These are phyloP conservation scores for Nephelium lappaceum DNA, from an alignment of 345 rosid species.

Conservation along the genomic window DNA sequence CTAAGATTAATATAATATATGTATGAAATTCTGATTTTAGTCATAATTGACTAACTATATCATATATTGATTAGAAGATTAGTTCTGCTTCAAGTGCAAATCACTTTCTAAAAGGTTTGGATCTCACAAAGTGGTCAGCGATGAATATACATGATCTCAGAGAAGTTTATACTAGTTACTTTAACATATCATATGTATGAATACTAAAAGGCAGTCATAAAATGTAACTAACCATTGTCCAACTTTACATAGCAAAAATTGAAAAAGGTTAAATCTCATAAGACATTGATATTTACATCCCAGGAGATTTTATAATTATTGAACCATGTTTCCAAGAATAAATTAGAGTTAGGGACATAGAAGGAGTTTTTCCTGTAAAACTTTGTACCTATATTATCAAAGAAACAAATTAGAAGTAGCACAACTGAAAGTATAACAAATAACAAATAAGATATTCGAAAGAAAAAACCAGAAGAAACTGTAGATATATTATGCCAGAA, in stretches of 20 bases:
- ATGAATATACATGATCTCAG: neutral
- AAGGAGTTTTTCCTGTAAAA: neutral
- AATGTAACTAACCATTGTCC: neutral
- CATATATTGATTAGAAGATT: neutral
- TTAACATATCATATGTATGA: neutral
- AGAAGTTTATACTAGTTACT: neutral
- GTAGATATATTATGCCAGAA: neutral
- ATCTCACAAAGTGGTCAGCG: neutral
- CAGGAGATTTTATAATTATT: neutral
- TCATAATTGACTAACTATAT: too few species aligned
- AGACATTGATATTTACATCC: neutral
- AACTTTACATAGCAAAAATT: neutral
- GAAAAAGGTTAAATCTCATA: neutral
- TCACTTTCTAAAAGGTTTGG: neutral
- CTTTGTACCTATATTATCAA: neutral
- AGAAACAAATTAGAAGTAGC: neutral
- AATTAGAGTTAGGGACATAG: neutral
- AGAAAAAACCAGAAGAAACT: neutral
- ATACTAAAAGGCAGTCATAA: neutral
- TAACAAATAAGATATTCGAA: neutral
- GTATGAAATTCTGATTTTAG: neutral
- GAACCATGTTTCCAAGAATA: neutral
- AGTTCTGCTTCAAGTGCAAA: neutral
- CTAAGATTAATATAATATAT: neutral
- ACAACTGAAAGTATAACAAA: neutral